Base-by-base conservation (phyloP, 2,329 filamentous ascomycete species). In the Fusarium verrucosum region DNA sequence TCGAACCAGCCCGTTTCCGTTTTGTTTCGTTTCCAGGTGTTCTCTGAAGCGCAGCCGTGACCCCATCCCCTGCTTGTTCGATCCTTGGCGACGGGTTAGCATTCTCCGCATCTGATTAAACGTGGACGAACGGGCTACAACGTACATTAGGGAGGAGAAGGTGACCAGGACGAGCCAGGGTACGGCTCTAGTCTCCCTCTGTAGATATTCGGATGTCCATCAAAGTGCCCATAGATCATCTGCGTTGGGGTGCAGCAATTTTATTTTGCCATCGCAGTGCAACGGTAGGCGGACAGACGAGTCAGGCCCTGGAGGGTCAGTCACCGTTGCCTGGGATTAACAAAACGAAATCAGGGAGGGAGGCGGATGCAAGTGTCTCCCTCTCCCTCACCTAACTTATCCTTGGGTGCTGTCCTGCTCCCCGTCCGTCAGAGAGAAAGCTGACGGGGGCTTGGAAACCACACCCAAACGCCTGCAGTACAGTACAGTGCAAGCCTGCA, bases 21-120 rank as follows among this genome's bases (percentile, higher is more conserved):
- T 61, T 61, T 28, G 58, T 66, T 66, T 65, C 56, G 62, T 62
- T 65, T 66, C n/a, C n/a, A n/a, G n/a, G n/a, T n/a, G n/a, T n/a
- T n/a, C n/a, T n/a, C n/a, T n/a, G n/a, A n/a, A n/a, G n/a, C n/a
- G n/a, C n/a, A 19, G 35, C 28, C 35, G 35, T 57, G 41, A 49
- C 50, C 57, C 45, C 20, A 22, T 30, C 41, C 50, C 62, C 35
- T 62, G 58, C 32, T 46, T 40, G n/a, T 47, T 41, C 40, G 47
- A 44, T 50, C 50, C 46, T 42, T 25, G 35, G 25, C 25, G 35
- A 20, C 25, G 47, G 40, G 57, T 50, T 52, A 49, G 41, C 35
- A 45, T 58, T 58, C 62, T 65, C 62, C 52, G 62, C 62, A 64
- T 52, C 47, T 54, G 52, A 51, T 59, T 32, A 50, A 53, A 66